These are phyloP conservation scores for Pyrrhoderma lamaoense DNA, from an alignment of 1,284 basidiomycete genomes.

Conservation along the genomic window DNA sequence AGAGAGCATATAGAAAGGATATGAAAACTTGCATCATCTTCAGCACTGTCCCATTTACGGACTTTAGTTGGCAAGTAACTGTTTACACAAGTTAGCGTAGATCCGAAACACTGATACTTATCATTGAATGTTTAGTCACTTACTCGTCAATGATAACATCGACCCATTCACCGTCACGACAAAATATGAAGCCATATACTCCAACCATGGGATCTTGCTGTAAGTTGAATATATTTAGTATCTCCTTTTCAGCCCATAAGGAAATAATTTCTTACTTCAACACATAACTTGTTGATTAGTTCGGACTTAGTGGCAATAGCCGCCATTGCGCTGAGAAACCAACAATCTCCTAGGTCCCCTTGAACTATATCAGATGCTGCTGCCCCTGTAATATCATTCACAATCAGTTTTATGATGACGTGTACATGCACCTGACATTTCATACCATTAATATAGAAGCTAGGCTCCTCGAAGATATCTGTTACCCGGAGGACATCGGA, in stretches of 20 bases:
- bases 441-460: conserved; percentile 36
- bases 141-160: conserved; percentile 43
- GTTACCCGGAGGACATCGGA: conserved; percentile 38
- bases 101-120: background rate
- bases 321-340: conserved; percentile 42
- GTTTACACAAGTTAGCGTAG: conserved; percentile 22
- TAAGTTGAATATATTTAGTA: conserved; percentile 3
- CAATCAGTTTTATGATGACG: background rate
- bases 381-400: background rate
- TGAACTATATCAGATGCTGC: conserved; percentile 33
- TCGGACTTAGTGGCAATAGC: conserved; percentile 32
- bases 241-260: too few species aligned
- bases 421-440: conserved; percentile 3
- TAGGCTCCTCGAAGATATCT: conserved; percentile 38
- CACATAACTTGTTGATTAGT: conserved; percentile 43
- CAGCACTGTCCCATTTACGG: conserved; percentile 44
- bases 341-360: conserved; percentile 36
- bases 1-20: background rate
- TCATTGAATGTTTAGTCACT: conserved; percentile 20
- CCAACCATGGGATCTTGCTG: conserved; percentile 41
- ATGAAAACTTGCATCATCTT: conserved; percentile 11
- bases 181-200: conserved; percentile 51
- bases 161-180: conserved; percentile 35
- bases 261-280: conserved; percentile 30
- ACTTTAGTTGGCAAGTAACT: conserved; percentile 37